Evolutionary conservation across 2,329 filamentous ascomycete species (phyloP), one percentile per base, ranked within the genome.

Genomic region (Aureobasidium sp.): DNA sequence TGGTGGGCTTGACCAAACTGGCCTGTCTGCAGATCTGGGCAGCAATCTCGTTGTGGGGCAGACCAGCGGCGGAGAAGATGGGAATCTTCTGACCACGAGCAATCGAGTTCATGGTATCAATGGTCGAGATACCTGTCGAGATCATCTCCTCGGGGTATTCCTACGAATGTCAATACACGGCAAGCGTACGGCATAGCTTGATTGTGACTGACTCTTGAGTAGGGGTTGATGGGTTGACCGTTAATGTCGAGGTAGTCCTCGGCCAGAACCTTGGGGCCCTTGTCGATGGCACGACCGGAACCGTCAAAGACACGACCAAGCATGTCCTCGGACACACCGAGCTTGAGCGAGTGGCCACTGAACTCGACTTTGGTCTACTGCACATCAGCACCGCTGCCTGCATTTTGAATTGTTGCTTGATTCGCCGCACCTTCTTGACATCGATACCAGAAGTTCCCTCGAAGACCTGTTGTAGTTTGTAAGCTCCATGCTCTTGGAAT

Each of bases 181-280:
- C 47, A 20, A 46, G 39, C 59, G 20, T 17, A 27, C 10, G 13
- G 41, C 7, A 10, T 29, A 24, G 9, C 29, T 39, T 36, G 13
- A 57, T 73, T 85, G 71, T 20, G 55, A 59, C 55, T 48, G 84
- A 95, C 93, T 82, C 94, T 87, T 65, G 92, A 93, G 81, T 94
- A 97, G 65, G 94, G 94, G 81, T 99, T 99, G 80, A 99, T 99
- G 64, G 94, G 93, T 77, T 87, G 94, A 70, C 94, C 94, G 82
- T 99, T 99, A 81, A 99, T 99, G 76, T 99, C 95, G 70, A 99
- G 83, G 77, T 96, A 99, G 71, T 99, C 94, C 78, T 99, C 94
- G 59, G 94, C 92, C 67, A 99, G 81, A 71, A 99, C 94, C 81
- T 97, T 97, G 65, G 94, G 94, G 61, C 95, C 94, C 81, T 97